These are phyloP conservation scores for Pseudogymnoascus sp. DNA, from an alignment of 2,329 filamentous ascomycete genomes.

Conservation along the genomic window DNA sequence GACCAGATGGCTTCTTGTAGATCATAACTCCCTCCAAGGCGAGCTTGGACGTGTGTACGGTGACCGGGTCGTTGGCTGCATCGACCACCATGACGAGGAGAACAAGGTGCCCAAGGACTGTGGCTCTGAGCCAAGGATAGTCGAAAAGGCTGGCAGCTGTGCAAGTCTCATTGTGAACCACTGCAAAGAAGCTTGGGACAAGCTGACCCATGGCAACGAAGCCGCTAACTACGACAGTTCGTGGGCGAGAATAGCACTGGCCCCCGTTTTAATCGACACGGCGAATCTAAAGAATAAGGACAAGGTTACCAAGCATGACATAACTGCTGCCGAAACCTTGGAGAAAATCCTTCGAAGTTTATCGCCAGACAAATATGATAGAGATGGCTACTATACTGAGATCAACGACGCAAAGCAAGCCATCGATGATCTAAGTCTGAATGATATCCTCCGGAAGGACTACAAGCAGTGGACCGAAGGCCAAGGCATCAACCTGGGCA, in stretches of 20 bases:
- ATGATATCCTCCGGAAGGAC: conserved; percentile 69
- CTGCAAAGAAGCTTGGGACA: conserved; percentile 49
- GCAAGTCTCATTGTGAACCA: conserved; percentile 59
- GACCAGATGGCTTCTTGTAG: conserved; percentile 65
- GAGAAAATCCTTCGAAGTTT: conserved; percentile 38
- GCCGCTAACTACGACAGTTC: conserved; percentile 31
- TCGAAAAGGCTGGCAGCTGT: conserved; percentile 64
- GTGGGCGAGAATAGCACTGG: conserved; percentile 55
- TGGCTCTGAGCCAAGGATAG: conserved; percentile 45
- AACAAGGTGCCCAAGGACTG: conserved; percentile 37
- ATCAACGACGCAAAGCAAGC: conserved; percentile 59
- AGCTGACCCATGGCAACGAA: conserved; percentile 33
- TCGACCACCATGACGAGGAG: conserved; percentile 78
- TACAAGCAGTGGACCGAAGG: conserved; percentile 70
- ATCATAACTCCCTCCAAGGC: conserved; percentile 68
- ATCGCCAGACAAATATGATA: conserved; percentile 39
- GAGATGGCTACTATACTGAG: conserved; percentile 47
- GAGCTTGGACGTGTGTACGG: conserved; percentile 45
- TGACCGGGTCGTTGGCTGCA: conserved; percentile 49
- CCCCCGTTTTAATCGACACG: conserved; percentile 67
- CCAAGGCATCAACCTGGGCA: conserved; percentile 48
- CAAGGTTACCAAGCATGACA: conserved; percentile 59
- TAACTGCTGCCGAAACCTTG: conserved; percentile 47
- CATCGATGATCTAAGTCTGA: conserved; percentile 49
- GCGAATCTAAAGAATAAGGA: conserved; percentile 50